Percentiles rank a stretch among this genome's conserved stretches.
Evolutionary conservation across 805 yeast species (phyloP).

Genomic region (Hanseniaspora guilliermondii): DNA sequence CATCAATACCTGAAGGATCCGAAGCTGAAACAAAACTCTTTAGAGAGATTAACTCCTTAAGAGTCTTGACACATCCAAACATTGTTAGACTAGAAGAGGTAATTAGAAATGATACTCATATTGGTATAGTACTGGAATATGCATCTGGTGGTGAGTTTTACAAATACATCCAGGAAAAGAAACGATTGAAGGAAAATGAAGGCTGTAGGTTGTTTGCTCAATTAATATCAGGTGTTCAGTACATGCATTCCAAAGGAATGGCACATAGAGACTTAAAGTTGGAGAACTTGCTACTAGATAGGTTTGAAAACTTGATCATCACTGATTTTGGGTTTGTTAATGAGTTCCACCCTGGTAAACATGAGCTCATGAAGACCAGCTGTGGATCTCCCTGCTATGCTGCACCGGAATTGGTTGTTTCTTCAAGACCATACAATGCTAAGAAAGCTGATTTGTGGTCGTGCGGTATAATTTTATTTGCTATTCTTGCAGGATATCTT

Average conservation of each 20-base stretch:
- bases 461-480: conserved; percentile 86
- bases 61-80: conserved; percentile 81
- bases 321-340: conserved; percentile 95
- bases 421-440: conserved; percentile 78
- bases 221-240: conserved; percentile 83
- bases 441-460: conserved; percentile 95
- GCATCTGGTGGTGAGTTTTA: conserved; percentile 97
- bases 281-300: conserved; percentile 72
- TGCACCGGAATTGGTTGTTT: conserved; percentile 90
- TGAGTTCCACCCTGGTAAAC: conserved; percentile 40
- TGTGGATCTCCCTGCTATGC: conserved; percentile 99
- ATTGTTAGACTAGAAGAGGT: conserved; percentile 87
- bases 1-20: conserved; percentile 72
- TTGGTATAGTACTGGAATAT: conserved; percentile 91
- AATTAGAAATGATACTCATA: conserved; percentile 82
- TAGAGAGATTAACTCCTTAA: conserved; percentile 83
- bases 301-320: conserved; percentile 72
- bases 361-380: conserved; percentile 80
- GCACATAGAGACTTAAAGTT: conserved; percentile 85
- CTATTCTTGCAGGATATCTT: conserved; percentile 92
- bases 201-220: conserved; percentile 89
- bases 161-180: conserved; percentile 77
- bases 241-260: conserved; percentile 84
- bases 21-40: conserved; percentile 81
- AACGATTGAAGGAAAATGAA: conserved; percentile 70